Evolutionary conservation across 352 stramenopile genomes (phyloP).

Genomic region (Phytophthora multivora): DNA sequence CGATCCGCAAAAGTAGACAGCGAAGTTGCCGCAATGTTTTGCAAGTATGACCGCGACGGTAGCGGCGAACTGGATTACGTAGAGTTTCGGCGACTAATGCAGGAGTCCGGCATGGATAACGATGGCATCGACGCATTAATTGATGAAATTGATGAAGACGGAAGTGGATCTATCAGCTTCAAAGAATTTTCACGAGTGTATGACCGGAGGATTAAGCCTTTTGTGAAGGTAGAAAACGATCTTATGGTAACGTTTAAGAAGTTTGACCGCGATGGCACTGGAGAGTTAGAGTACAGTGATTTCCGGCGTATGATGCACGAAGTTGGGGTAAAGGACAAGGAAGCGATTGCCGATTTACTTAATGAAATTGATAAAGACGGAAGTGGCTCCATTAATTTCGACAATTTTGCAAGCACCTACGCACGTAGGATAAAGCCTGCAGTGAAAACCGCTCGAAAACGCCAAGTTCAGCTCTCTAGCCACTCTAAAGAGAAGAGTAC

Average conservation of each 20-base stretch:
- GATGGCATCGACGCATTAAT: constrained; percentile 52
- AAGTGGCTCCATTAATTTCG: constrained; percentile 42
- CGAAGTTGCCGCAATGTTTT: constrained; percentile 36
- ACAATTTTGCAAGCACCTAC: constrained; percentile 52
- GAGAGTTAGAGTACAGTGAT: constrained; percentile 52
- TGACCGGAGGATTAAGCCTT: constrained; percentile 18
- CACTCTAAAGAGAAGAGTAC: background rate
- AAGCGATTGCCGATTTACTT: constrained; percentile 45
- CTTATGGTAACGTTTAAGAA: constrained; percentile 38
- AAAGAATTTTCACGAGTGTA: constrained; percentile 52
- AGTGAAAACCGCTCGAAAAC: constrained; percentile 16
- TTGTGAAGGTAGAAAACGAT: constrained; percentile 28
- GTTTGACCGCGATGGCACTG: constrained; percentile 45
- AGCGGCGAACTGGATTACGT: constrained; percentile 56
- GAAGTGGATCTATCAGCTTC: constrained; percentile 46
- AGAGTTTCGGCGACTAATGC: constrained; percentile 62
- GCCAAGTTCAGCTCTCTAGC: background rate
- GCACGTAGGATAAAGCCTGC: constrained; percentile 21
- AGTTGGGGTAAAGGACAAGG: constrained; percentile 43
- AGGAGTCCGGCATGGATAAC: constrained; percentile 51
- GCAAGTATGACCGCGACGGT: constrained; percentile 44
- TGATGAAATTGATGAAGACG: constrained; percentile 46
- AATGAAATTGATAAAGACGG: constrained; percentile 42
- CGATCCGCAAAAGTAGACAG: constrained; percentile 28
- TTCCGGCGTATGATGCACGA: constrained; percentile 61